These are phyloP conservation scores for Mortierella sp. DNA, from an alignment of 371 early-diverging fungal genomes.

Conservation along the genomic window DNA sequence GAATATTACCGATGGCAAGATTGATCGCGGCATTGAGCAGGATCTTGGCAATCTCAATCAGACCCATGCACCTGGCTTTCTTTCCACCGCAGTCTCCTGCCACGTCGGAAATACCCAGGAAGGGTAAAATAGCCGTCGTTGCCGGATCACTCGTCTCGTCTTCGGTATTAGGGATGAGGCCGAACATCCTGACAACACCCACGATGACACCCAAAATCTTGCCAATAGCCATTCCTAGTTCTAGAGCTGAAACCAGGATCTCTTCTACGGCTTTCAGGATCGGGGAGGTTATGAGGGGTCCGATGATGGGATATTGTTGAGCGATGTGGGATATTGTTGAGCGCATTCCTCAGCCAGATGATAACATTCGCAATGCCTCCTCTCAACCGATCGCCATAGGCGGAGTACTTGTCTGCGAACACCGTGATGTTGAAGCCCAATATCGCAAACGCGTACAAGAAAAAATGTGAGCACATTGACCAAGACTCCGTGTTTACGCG, in stretches of 20 bases:
- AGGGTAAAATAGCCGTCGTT: neutral
- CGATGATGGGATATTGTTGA: constrained; percentile 22
- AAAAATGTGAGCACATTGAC: neutral
- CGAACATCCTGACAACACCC: neutral
- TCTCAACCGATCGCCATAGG: neutral
- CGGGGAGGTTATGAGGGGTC: constrained; percentile 17
- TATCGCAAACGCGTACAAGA: neutral
- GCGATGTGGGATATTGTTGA: constrained; percentile 9
- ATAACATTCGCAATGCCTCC: constrained; percentile 11
- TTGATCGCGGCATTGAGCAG: neutral
- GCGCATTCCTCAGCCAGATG: neutral
- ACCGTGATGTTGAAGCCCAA: constrained; percentile 16
- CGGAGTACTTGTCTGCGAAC: neutral
- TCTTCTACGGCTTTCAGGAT: neutral
- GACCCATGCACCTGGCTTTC: neutral
- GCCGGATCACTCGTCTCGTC: neutral
- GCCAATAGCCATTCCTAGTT: constrained; percentile 9
- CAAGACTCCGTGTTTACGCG: neutral
- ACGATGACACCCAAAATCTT: constrained; percentile 9
- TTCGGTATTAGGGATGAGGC: neutral
- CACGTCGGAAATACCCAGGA: neutral
- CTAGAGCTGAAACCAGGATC: neutral
- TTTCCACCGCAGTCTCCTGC: neutral
- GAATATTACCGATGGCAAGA: neutral
- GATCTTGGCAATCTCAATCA: constrained; percentile 10